phyloP scores from a whole-genome alignment of 2,329 filamentous ascomycete genomes.

The Ophiostoma australiae region DNA sequence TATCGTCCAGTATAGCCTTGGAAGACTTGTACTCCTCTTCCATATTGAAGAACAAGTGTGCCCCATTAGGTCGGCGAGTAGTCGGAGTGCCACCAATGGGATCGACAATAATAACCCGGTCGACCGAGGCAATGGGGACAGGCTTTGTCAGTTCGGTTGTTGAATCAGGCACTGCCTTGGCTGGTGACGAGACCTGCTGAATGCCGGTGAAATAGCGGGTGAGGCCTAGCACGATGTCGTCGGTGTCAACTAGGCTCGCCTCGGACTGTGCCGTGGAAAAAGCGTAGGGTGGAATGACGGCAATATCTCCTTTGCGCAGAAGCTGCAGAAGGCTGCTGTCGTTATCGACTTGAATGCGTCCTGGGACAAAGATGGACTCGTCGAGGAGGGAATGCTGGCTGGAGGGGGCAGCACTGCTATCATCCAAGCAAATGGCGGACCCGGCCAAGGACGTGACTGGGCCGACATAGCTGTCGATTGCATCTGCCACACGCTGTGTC shows the following conservation, averaged over 20 bases:
- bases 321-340: slow-evolving; percentile 58
- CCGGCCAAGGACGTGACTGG: slow-evolving; percentile 66
- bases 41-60: slow-evolving; percentile 86
- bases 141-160: slow-evolving; percentile 26
- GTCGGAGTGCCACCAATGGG: slow-evolving; percentile 79
- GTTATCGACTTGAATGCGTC: slow-evolving; percentile 39
- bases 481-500: slow-evolving; percentile 66
- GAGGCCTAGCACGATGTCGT: slow-evolving; percentile 69
- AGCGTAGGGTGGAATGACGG: slow-evolving; percentile 58
- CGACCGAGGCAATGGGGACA: slow-evolving; percentile 53
- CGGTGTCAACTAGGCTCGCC: slow-evolving; percentile 41
- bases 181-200: slow-evolving; percentile 32
- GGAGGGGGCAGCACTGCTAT: background rate
- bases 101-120: slow-evolving; percentile 85
- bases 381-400: slow-evolving; percentile 21
- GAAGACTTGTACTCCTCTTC: slow-evolving; percentile 80
- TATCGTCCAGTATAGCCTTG: slow-evolving; percentile 51
- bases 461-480: slow-evolving; percentile 64
- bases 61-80: slow-evolving; percentile 52
- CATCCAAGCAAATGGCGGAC: slow-evolving; percentile 43
- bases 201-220: slow-evolving; percentile 70
- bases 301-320: slow-evolving; percentile 62
- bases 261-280: slow-evolving; percentile 40
- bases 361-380: slow-evolving; percentile 36
- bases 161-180: slow-evolving; percentile 31